Evolutionary conservation across 2,329 filamentous ascomycete genomes (phyloP).

Genomic region (Aspergillus sp.): DNA sequence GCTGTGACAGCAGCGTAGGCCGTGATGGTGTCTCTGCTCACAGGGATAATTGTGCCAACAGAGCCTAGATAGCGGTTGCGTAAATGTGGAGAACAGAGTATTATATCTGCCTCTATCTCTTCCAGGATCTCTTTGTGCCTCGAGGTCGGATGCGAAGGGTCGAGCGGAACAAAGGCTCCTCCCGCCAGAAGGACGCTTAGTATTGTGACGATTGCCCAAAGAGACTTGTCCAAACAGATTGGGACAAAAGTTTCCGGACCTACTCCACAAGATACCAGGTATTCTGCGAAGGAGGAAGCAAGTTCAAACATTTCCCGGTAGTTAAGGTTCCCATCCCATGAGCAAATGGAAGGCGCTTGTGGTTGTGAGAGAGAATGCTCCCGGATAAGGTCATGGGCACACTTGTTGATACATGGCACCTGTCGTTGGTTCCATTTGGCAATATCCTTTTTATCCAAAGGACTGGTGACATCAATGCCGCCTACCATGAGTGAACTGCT

Average conservation of each 20-base stretch:
- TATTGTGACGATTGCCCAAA: constrained; percentile 35
- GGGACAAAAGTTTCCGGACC: constrained; percentile 34
- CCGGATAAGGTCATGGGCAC: constrained; percentile 34
- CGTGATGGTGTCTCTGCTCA: constrained; percentile 33
- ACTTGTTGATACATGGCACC: constrained; percentile 26
- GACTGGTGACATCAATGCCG: constrained; percentile 33
- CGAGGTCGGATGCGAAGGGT: constrained; percentile 35
- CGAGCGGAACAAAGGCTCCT: constrained; percentile 35
- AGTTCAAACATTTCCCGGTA: constrained; percentile 32
- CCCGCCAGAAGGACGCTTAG: constrained; percentile 35
- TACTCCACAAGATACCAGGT: constrained; percentile 32
- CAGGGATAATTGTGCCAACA: constrained; percentile 32
- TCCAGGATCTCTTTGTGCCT: constrained; percentile 34
- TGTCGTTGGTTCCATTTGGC: constrained; percentile 32
- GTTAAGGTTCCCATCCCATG: constrained; percentile 37
- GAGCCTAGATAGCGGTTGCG: constrained; percentile 27
- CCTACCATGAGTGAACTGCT: constrained; percentile 23
- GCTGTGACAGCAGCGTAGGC: constrained; percentile 24
- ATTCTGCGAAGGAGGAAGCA: constrained; percentile 32
- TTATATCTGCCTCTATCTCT: constrained; percentile 32
- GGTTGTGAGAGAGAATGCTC: constrained; percentile 27
- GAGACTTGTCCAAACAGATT: constrained; percentile 36
- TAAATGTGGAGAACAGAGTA: constrained; percentile 35
- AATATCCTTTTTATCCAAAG: constrained; percentile 34
- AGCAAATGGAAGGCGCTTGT: constrained; percentile 32